Evolutionary conservation across 805 yeast species (phyloP).

Genomic region (Schizosaccharomyces octosporus): DNA sequence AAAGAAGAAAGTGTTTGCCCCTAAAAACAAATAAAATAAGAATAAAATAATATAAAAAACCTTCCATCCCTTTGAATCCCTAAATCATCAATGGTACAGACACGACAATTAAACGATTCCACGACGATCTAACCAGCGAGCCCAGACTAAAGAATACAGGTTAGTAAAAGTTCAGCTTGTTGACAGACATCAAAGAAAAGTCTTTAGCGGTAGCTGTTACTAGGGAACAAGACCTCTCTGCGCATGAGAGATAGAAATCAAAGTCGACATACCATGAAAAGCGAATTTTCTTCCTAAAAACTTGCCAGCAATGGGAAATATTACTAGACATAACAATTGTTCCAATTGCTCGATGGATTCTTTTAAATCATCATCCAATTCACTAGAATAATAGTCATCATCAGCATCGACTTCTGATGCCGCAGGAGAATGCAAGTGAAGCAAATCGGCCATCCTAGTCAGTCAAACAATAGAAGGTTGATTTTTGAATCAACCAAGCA

Average conservation of each 20-base stretch:
- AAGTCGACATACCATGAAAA: neutral
- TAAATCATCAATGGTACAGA: too few species aligned
- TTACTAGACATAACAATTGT: neutral
- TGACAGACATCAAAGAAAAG: neutral
- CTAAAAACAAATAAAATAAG: too few species aligned
- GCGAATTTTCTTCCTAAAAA: constrained; percentile 1
- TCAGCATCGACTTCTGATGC: neutral
- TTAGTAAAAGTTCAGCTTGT: neutral
- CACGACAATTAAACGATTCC: neutral
- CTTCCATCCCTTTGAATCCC: too few species aligned
- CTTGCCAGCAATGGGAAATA: neutral
- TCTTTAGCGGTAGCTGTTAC: too few species aligned
- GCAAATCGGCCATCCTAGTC: neutral
- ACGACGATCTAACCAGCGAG: neutral
- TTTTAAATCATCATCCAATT: neutral
- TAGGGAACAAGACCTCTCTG: too few species aligned
- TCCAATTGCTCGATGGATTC: constrained; percentile 1
- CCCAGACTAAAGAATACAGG: neutral
- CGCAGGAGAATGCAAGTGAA: neutral
- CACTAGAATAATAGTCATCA: neutral
- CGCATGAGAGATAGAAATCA: too few species aligned
- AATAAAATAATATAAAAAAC: too few species aligned
- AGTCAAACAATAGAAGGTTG: too few species aligned
- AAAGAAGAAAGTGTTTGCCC: too few species aligned
- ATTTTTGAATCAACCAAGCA: too few species aligned